Evolutionary conservation across 2,329 filamentous ascomycete species (phyloP), one percentile per base, ranked within the genome.

Genomic region (Calonectria multiphialidica): DNA sequence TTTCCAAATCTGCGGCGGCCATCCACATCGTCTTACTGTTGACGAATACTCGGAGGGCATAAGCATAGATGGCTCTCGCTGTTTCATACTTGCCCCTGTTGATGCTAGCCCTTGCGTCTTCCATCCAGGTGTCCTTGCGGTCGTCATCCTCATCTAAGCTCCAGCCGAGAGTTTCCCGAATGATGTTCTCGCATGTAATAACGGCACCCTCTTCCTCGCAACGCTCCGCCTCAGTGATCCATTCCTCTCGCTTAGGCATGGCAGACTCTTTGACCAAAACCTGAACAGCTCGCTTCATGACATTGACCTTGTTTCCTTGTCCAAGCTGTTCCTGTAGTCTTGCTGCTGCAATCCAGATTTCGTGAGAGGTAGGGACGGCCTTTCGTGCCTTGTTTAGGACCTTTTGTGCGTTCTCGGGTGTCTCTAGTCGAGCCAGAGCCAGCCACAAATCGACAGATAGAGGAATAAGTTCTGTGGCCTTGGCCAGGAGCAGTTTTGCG

Each of bases 241-340:
- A 99, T 77, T 98, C 96, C 82, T 99, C 97, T 47, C 97, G 93
- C 84, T 98, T 98, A 45, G 97, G 91, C 97, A 99, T 99, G 13
- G 97, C 96, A 33, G 94, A 96, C 80, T 98, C 95, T 79, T 95
- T 95, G 44, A 93, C 95, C 37, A 99, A 88, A 23, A 95, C 92
- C 80, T 97, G 95, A 37, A 98, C 92, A 53, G 95, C 97, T 86
- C 95, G 94, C 82, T 97, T 96, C 94, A 99, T 98, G 70, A 98
- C 94, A 78, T 95, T 97, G 79, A 96, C 91, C 85, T 94, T 95
- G 66, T 90, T 89, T 23, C 91, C 92, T 74, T 94, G 93, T 28
- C 95, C 96, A 33, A 92, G 87, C 83, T 98, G 95, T 83, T 98
- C 95, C 83, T 98, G 95, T 57, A 99, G 86, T 68, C 96, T 90